Evolutionary conservation across 345 rosid species (phyloP), one percentile per base, ranked within the genome.

Genomic region (Hibiscus syriacus): DNA sequence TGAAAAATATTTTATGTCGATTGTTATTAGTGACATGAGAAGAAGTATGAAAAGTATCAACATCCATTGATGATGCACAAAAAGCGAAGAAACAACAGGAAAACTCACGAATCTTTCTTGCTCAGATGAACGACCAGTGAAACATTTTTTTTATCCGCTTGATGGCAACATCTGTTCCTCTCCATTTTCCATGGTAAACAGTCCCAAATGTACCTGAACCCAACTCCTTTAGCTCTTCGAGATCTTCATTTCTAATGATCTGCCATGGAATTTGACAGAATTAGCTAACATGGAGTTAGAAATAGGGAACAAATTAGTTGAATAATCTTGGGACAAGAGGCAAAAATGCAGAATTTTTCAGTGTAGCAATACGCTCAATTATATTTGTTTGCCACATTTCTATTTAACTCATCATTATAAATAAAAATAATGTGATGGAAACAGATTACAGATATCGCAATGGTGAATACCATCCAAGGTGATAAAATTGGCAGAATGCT

Each of bases 161-260:
- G 67, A 94, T 91, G 60, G 97, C 97, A 77, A 93, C 96, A 84
- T 94, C 97, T 17, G 96, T 86, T 55, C 97, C 99, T 64, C 92
- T 91, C 97, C 99, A 94, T 78, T 94, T 91, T 72, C 99, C 99
- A 83, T 94, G 99, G 75, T 90, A 94, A 54, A 94, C 96, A 39
- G 97, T 94, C 59, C 99, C 99, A 82, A 91, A 94, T 64, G 94
- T 87, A 55, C 99, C 99, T 71, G 99, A 89, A 76, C 97, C 99
- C 48, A 94, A 77, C 75, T 91, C 99, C 75, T 73, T 91, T 64
- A 89, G 83, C 81, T 94, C 99, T 86, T 91, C 97, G 50, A 94
- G 88, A 80, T 91, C 99, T 61, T 91, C 97, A 71, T 91, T 86
- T 76, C 78, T 83, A 70, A 93, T 93, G 69, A 91, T 79, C 99